Percentiles rank a stretch among this genome's conserved stretches.
Evolutionary conservation across 805 yeast genomes (phyloP).

Genomic region (Pichia paraexigua): DNA sequence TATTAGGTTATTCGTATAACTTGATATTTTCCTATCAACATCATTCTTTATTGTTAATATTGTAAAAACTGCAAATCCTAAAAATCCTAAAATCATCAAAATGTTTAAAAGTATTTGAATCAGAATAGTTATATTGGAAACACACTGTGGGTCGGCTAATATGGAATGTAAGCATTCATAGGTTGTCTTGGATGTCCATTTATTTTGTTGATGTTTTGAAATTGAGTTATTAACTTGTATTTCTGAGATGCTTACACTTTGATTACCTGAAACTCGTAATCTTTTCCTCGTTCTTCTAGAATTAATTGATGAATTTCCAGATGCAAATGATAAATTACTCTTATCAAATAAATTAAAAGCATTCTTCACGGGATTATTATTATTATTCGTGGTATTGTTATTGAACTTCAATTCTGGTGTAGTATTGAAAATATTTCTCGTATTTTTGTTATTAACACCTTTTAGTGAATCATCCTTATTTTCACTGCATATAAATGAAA

Average conservation of each 20-base stretch:
- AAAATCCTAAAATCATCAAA: constrained; percentile 16
- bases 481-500: too few species aligned
- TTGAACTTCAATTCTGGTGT: constrained; percentile 14
- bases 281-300: constrained; percentile 17
- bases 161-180: constrained; percentile 9
- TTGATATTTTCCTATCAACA: constrained; percentile 61
- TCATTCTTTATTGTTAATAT: constrained; percentile 36
- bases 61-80: constrained; percentile 15
- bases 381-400: neutral
- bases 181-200: neutral
- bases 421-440: constrained; percentile 7
- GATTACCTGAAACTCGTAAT: constrained; percentile 1
- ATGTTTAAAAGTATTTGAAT: constrained; percentile 23
- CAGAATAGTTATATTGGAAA: constrained; percentile 20
- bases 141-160: constrained; percentile 23
- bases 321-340: neutral
- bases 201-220: neutral
- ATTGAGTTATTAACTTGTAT: neutral
- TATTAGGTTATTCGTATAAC: constrained; percentile 49
- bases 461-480: neutral
- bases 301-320: constrained; percentile 5
- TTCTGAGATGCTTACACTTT: neutral
- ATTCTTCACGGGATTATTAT: constrained; percentile 22
- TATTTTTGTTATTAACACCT: neutral
- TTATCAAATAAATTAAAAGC: constrained; percentile 26